Conservation (phyloP, 1,284 basidiomycete species). For the Retiboletus fuscus region DNA sequence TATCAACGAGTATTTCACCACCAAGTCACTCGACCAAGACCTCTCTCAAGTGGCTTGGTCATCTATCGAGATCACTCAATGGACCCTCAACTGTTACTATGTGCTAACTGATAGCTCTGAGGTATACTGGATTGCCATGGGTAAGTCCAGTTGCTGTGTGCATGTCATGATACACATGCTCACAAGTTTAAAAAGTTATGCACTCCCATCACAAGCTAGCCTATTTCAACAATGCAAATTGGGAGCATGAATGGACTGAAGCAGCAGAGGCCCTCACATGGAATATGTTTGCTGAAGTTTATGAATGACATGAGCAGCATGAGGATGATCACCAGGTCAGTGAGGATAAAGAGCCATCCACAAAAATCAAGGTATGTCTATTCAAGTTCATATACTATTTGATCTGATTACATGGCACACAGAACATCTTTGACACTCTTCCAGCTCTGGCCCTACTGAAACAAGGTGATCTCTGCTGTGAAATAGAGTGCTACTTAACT, state of each 20-base stretch:
- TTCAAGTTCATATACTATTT: not conserved
- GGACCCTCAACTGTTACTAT: slow-evolving; percentile 6
- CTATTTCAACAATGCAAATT: slow-evolving; percentile 39
- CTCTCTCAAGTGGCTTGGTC: slow-evolving; percentile 13
- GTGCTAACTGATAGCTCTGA: not conserved
- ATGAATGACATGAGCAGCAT: not conserved
- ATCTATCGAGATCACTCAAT: not conserved
- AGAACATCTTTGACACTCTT: slow-evolving; percentile 1
- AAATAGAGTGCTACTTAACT: not conserved
- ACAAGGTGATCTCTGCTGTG: not conserved
- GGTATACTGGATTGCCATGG: slow-evolving; percentile 12
- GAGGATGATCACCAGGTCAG: not conserved
- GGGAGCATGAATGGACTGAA: slow-evolving; percentile 38
- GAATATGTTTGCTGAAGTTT: not conserved
- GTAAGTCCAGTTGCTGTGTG: not conserved
- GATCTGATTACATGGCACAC: slow-evolving; percentile 1
- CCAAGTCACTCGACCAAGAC: not conserved
- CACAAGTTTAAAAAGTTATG: not conserved
- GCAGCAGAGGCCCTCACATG: slow-evolving; percentile 8
- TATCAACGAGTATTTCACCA: slow-evolving; percentile 43
- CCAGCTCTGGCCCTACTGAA: not conserved
- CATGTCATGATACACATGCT: slow-evolving; percentile 1
- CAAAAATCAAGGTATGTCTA: slow-evolving; percentile 1
- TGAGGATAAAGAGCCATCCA: not conserved
- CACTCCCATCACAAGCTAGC: slow-evolving; percentile 21